Conservation (phyloP, 2,329 filamentous ascomycete genomes). For the Aspergillus sojae region DNA sequence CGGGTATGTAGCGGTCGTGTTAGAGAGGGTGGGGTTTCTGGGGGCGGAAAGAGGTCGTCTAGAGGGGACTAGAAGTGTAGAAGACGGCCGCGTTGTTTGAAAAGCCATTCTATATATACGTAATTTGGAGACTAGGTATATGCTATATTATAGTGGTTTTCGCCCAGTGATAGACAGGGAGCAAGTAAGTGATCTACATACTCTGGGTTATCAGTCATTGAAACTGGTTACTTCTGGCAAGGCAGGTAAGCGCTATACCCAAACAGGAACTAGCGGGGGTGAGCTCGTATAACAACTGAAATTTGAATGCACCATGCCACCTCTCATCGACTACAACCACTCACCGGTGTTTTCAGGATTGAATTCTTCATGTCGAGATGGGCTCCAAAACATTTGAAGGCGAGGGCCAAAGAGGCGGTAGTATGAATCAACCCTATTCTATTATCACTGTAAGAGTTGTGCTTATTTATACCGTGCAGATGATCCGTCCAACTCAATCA, state of each 20-base stretch:
- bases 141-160: not conserved
- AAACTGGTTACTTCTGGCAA: too few relatives aligned
- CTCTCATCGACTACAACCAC: too few relatives aligned
- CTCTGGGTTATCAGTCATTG: too few relatives aligned
- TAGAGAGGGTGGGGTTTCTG: slow-evolving; percentile 13
- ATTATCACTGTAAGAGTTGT: not conserved
- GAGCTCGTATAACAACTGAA: too few relatives aligned
- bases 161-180: not conserved
- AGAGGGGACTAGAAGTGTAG: slow-evolving; percentile 28
- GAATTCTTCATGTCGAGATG: slow-evolving; percentile 35
- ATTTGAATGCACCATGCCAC: too few relatives aligned
- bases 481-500: slow-evolving; percentile 26
- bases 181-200: not conserved
- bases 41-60: slow-evolving; percentile 27
- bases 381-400: slow-evolving; percentile 47
- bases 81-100: slow-evolving; percentile 9
- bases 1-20: slow-evolving; percentile 26
- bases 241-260: too few relatives aligned
- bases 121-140: not conserved
- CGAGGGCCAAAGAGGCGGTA: slow-evolving; percentile 34
- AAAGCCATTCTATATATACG: slow-evolving; percentile 7
- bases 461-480: slow-evolving; percentile 19
- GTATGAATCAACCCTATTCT: slow-evolving; percentile 24
- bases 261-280: too few relatives aligned
- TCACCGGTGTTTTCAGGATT: not conserved